phyloP scores from a whole-genome alignment of 768 basidiomycete genomes.

The Tulasnella sp. region DNA sequence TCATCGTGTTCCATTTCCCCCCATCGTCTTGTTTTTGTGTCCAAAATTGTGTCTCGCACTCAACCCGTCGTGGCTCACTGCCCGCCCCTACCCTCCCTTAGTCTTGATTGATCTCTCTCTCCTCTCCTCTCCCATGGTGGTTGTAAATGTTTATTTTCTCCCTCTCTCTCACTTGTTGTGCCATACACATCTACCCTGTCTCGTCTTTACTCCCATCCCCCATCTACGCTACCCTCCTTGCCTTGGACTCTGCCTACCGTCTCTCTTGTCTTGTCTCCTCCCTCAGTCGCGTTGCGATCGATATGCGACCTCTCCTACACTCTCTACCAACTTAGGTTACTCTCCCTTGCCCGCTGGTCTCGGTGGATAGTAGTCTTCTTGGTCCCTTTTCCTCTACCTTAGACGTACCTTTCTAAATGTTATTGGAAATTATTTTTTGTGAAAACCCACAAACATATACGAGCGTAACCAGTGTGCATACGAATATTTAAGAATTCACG shows the following conservation, averaged over 20 bases:
- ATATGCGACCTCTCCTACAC: not conserved
- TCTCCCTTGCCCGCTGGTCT: slow-evolving; percentile 8
- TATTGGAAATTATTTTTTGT: slow-evolving; percentile 6
- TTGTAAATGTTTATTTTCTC: slow-evolving; percentile 3
- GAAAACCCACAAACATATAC: not conserved
- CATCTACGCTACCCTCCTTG: not conserved
- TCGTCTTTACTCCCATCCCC: too few species aligned
- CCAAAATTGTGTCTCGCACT: not conserved
- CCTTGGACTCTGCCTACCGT: not conserved
- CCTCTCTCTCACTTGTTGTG: slow-evolving; percentile 1
- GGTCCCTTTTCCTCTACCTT: not conserved
- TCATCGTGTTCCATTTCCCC: not conserved
- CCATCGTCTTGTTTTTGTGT: not conserved
- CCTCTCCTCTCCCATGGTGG: not conserved
- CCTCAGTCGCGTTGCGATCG: not conserved
- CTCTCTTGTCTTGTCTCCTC: slow-evolving; percentile 8
- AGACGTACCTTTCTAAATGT: not conserved
- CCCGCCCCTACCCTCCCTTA: not conserved
- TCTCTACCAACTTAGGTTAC: not conserved
- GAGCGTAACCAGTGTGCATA: not conserved
- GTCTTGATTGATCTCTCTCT: not conserved
- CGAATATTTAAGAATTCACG: not conserved
- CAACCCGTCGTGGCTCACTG: not conserved
- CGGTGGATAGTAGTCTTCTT: slow-evolving; percentile 5
- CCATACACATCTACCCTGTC: slow-evolving; percentile 6